These are phyloP conservation scores for Apiosordaria backusii DNA, from an alignment of 495 filamentous ascomycete species.

Conservation along the genomic window DNA sequence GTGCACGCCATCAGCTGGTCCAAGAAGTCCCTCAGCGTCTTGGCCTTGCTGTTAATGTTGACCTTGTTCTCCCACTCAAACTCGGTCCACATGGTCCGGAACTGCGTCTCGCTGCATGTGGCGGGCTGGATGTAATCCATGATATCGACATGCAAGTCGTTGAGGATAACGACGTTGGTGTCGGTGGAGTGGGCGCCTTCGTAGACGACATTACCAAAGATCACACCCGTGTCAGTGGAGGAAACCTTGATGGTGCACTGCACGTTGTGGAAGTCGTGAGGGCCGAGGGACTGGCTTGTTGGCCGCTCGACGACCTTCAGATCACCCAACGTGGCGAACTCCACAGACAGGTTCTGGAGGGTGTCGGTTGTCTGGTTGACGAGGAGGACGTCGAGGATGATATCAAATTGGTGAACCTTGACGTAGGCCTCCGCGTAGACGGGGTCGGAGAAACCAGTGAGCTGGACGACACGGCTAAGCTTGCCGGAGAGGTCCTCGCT, in stretches of 20 bases:
- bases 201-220: constrained; percentile 98
- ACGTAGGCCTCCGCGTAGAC: constrained; percentile 99
- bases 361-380: constrained; percentile 98
- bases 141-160: constrained; percentile 98
- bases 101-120: constrained; percentile 94
- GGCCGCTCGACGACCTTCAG: constrained; percentile 97
- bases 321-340: constrained; percentile 96
- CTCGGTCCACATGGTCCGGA: constrained; percentile 99
- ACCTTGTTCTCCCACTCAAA: constrained; percentile 99
- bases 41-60: constrained; percentile 97
- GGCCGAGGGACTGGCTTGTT: constrained; percentile 89
- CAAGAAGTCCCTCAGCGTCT: constrained; percentile 87
- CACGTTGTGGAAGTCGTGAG: constrained; percentile 95
- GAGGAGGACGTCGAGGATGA: constrained; percentile 91
- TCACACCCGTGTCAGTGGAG: constrained; percentile 97
- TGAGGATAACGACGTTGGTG: constrained; percentile 95
- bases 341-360: constrained; percentile 92
- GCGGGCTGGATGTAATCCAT: constrained; percentile 99
- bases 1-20: constrained; percentile 94
- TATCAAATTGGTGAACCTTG: constrained; percentile 98
- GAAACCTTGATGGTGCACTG: constrained; percentile 99
- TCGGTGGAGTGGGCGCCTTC: constrained; percentile 94
- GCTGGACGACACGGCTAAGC: constrained; percentile 90
- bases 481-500: constrained; percentile 85
- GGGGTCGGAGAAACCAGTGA: constrained; percentile 97